Evolutionary conservation across 192 early-diverging fungal genomes (phyloP), one percentile per base, ranked within the genome.

Genomic region (Nowakowskiella sp.): DNA sequence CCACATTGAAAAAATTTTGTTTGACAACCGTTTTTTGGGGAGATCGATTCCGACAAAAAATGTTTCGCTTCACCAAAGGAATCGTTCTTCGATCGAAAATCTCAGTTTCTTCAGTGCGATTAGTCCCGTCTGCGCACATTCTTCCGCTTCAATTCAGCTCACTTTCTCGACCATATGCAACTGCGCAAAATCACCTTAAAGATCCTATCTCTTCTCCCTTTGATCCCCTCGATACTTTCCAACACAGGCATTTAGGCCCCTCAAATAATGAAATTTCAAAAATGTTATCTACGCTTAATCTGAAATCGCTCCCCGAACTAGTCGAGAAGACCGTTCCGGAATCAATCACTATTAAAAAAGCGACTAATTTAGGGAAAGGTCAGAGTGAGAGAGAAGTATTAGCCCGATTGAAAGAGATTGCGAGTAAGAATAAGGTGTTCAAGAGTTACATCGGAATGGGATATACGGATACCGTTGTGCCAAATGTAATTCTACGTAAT

Each of bases 401-500:
- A 33, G 80, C 78, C 30, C 72, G 83, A 29, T 75, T 99, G 49
- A 80, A 84, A 62, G 52, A 67, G n/a, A 89, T 99, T 62, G 94
- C 91, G 25, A 63, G 71, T 47, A 82, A 91, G 70, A 99, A 99
- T 82, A 86, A 93, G 75, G 65, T 94, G 39, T 85, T 83, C 75
- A 81, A 83, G 43, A 85, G 88, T 28, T 99, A 90, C 65, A 91
- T 99, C 46, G 96, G 96, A 36, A 89, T 92, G 71, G 96, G 96
- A 10, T 99, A 99, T 73, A 86, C 87, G 10, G 80, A 85, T 53
- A 84, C 87, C 16, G 81, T 92, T 39, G 88, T 91, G 19, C 96
- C 96, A 26, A 83, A 87, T 19, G 94, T 99, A 22, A 94, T 99
- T 58, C 67, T 97, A 55, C 83, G 96, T 60, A 99, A 99, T 64